Percentiles rank a stretch among this genome's conserved stretches.
phyloP scores from a whole-genome alignment of 208 protist genomes.

The Acanthamoeba culbertsoni region DNA sequence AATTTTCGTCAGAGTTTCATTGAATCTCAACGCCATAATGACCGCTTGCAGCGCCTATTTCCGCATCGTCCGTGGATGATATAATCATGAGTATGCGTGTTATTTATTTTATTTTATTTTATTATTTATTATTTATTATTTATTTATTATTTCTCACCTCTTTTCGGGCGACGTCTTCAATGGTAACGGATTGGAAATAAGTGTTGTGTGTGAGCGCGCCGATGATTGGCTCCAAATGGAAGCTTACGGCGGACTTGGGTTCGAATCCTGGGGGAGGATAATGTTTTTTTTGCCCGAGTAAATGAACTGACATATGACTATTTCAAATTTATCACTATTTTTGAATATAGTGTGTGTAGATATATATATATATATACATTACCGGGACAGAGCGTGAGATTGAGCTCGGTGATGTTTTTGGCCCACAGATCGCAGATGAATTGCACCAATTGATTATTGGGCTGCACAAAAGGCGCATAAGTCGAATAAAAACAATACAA shows the following conservation, averaged over 20 bases:
- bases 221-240: slow-evolving; percentile 30
- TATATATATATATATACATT: too few relatives aligned
- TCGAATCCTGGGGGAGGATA: not conserved
- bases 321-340: too few relatives aligned
- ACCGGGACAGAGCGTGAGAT: not conserved
- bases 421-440: not conserved
- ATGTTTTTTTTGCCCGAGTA: not conserved
- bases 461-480: too few relatives aligned
- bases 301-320: too few relatives aligned
- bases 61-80: too few relatives aligned
- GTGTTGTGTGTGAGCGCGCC: not conserved
- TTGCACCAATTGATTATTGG: not conserved
- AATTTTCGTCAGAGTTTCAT: not conserved
- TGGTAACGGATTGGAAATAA: not conserved
- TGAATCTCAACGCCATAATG: not conserved
- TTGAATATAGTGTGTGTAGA: not conserved
- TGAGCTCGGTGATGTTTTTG: not conserved
- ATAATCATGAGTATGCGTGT: too few relatives aligned
- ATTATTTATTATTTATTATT: too few relatives aligned
- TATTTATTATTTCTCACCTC: too few relatives aligned
- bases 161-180: not conserved
- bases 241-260: not conserved
- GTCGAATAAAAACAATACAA: too few relatives aligned
- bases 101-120: too few relatives aligned
- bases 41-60: not conserved